Evolutionary conservation across 179 eudicot species (phyloP).

Genomic region (Gypsophila paniculata): DNA sequence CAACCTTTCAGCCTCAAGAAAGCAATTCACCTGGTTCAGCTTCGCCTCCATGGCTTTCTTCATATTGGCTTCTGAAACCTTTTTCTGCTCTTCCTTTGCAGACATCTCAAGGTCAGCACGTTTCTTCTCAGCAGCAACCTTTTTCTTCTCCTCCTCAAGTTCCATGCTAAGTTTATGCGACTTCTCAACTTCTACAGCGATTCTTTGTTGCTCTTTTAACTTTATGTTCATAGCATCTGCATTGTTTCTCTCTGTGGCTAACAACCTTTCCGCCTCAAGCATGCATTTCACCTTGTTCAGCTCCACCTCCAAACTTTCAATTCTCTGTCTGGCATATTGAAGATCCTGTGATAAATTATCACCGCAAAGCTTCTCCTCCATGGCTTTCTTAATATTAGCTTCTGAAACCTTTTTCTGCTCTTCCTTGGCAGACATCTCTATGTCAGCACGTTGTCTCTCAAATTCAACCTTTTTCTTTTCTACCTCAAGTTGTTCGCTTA

Average conservation of each 20-base stretch:
- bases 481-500: slow-evolving; percentile 43
- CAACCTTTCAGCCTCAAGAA: slow-evolving; percentile 44
- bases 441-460: slow-evolving; percentile 39
- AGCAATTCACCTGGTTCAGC: slow-evolving; percentile 23
- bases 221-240: slow-evolving; percentile 8
- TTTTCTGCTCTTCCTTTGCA: slow-evolving; percentile 39
- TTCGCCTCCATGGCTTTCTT: slow-evolving; percentile 44
- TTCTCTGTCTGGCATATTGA: slow-evolving; percentile 10
- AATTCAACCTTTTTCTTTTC: slow-evolving; percentile 44
- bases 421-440: slow-evolving; percentile 38
- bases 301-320: slow-evolving; percentile 22
- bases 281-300: slow-evolving; percentile 35
- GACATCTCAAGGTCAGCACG: slow-evolving; percentile 43
- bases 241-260: slow-evolving; percentile 18
- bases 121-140: slow-evolving; percentile 37
- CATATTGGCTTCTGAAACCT: slow-evolving; percentile 40
- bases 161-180: slow-evolving; percentile 36
- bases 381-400: slow-evolving; percentile 43
- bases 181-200: slow-evolving; percentile 31
- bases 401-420: slow-evolving; percentile 44
- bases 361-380: slow-evolving; percentile 33
- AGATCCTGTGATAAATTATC: slow-evolving; percentile 27
- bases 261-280: slow-evolving; percentile 31
- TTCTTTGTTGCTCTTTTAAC: slow-evolving; percentile 22
- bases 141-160: slow-evolving; percentile 46